Conservation (phyloP, 73 alveolate genomes). For the Uronychia binucleata region DNA sequence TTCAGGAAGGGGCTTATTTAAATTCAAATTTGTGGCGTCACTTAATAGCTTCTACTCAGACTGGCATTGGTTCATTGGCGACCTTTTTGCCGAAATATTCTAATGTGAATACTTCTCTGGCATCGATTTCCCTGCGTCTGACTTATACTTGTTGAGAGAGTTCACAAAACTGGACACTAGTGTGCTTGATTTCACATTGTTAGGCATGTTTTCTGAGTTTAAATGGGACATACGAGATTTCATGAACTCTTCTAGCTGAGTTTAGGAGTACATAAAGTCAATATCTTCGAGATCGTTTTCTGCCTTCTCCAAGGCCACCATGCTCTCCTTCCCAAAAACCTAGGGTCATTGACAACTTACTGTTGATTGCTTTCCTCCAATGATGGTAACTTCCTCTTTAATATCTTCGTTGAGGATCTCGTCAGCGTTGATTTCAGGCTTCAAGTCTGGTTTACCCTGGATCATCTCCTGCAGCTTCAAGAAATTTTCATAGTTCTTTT, state of each 20-base stretch:
- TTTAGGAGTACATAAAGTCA: neutral
- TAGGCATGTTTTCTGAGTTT: neutral
- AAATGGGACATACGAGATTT: neutral
- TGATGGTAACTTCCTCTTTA: neutral
- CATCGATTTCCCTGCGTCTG: neutral
- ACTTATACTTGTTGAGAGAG: neutral
- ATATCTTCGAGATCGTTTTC: neutral
- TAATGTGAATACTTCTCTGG: neutral
- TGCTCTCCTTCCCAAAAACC: too few relatives aligned
- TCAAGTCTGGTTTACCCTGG: neutral
- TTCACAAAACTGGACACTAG: neutral
- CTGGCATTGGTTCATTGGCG: neutral
- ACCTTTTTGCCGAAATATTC: neutral
- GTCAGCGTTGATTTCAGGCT: neutral
- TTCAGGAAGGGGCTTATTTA: neutral
- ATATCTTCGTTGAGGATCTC: neutral
- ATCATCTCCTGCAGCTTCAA: neutral
- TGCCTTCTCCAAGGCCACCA: neutral
- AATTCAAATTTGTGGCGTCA: neutral
- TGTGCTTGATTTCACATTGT: neutral
- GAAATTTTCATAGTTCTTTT: conserved; percentile 18
- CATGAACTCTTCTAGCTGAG: neutral
- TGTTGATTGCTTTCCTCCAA: neutral
- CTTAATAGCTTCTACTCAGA: neutral
- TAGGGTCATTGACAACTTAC: too few relatives aligned